A percentile compares a stretch with the other conserved stretches of the same genome.
Conservation (phyloP, 345 rosid species). For the Lenwebbia sp. region DNA sequence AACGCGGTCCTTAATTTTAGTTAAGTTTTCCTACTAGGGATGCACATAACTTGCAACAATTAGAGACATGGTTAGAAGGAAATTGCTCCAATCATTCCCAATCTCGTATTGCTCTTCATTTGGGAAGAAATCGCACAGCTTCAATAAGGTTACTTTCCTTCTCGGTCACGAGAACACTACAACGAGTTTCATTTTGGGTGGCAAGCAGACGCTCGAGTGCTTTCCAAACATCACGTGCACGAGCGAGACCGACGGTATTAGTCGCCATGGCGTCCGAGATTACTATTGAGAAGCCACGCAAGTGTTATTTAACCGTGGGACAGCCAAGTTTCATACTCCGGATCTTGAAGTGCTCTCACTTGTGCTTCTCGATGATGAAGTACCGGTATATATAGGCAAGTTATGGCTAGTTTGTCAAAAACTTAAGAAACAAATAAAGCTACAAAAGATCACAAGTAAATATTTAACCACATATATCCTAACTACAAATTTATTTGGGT, state of each 20-base stretch:
- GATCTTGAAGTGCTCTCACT: background rate
- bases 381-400: background rate
- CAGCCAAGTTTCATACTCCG: background rate
- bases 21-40: background rate
- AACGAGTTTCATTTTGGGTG: background rate
- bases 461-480: background rate
- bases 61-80: background rate
- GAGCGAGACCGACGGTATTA: background rate
- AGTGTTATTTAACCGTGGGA: background rate
- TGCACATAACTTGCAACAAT: background rate
- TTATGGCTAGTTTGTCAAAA: background rate
- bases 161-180: background rate
- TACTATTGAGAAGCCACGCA: background rate
- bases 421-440: background rate
- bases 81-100: background rate
- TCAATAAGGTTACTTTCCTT: background rate
- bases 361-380: background rate
- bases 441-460: background rate
- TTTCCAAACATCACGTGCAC: background rate
- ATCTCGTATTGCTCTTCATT: background rate
- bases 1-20: background rate
- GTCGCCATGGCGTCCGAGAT: background rate
- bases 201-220: background rate
- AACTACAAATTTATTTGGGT: background rate
- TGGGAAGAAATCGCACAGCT: background rate